Conservation (phyloP, 345 rosid species). For the Pseudoturritis turrita region DNA sequence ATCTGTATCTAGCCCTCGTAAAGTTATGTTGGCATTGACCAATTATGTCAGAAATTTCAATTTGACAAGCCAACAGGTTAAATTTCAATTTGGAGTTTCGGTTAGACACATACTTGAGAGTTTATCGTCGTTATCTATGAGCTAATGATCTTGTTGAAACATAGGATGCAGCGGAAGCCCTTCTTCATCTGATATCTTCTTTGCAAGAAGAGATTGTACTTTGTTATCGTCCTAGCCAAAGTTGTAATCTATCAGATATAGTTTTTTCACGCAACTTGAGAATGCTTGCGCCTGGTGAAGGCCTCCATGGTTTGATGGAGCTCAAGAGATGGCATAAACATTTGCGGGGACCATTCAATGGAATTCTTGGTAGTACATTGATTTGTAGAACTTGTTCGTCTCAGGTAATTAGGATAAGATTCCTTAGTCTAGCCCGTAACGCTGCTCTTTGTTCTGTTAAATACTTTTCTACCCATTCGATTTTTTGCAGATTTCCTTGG, state of each 20-base stretch:
- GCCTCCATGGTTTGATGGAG: constrained; percentile 37
- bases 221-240: constrained; percentile 44
- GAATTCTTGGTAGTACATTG: constrained; percentile 65
- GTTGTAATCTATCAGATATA: constrained; percentile 41
- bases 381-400: constrained; percentile 70
- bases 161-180: constrained; percentile 93
- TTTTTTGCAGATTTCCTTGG: constrained; percentile 68
- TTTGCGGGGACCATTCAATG: constrained; percentile 87
- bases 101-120: no score
- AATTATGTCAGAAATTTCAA: constrained; percentile 54
- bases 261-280: constrained; percentile 42
- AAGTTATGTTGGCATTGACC: constrained; percentile 71
- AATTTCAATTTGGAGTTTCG: not conserved
- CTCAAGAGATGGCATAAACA: constrained; percentile 74
- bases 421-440: not conserved
- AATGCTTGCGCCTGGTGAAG: constrained; percentile 39
- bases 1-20: constrained; percentile 51
- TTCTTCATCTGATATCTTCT: constrained; percentile 74
- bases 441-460: not conserved
- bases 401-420: constrained; percentile 35
- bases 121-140: not conserved
- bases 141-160: constrained; percentile 16
- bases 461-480: not conserved
- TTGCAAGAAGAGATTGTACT: constrained; percentile 66
- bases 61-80: constrained; percentile 80